Evolutionary conservation across 2,329 filamentous ascomycete species (phyloP).

Genomic region (Rhinocladiella similis): DNA sequence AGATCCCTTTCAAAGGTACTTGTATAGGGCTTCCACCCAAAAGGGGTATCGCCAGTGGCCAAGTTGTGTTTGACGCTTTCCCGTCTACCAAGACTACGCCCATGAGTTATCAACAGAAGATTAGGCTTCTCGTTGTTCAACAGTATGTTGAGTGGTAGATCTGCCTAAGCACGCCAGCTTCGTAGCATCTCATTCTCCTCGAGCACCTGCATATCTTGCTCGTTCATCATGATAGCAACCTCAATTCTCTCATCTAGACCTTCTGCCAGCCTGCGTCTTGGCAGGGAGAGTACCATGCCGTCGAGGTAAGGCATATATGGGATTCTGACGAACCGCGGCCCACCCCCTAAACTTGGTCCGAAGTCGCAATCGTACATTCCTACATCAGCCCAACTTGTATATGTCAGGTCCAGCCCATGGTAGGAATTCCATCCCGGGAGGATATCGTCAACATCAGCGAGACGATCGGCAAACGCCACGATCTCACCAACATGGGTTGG

Average conservation of each 20-base stretch:
- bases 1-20: too few species aligned
- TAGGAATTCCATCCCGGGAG: constrained; percentile 8
- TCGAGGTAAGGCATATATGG: constrained; percentile 11
- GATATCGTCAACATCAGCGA: constrained; percentile 10
- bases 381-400: constrained; percentile 11
- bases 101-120: too few species aligned
- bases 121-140: too few species aligned
- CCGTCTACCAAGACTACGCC: too few species aligned
- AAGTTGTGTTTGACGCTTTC: too few species aligned
- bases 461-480: constrained; percentile 7
- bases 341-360: constrained; percentile 7
- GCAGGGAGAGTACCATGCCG: constrained; percentile 7
- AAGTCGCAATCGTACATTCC: constrained; percentile 13
- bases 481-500: constrained; percentile 7
- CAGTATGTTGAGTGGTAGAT: too few species aligned
- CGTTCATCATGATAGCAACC: constrained; percentile 8
- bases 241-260: constrained; percentile 7
- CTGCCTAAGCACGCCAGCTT: constrained; percentile 5
- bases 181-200: constrained; percentile 7
- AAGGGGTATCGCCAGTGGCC: too few species aligned
- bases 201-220: constrained; percentile 5
- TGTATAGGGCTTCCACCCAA: too few species aligned
- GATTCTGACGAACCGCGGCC: constrained; percentile 3
- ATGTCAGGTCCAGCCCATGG: constrained; percentile 8
- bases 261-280: constrained; percentile 4